These are phyloP conservation scores for Flaveria sonorensis DNA, from an alignment of 129 eudicot species.

Conservation along the genomic window DNA sequence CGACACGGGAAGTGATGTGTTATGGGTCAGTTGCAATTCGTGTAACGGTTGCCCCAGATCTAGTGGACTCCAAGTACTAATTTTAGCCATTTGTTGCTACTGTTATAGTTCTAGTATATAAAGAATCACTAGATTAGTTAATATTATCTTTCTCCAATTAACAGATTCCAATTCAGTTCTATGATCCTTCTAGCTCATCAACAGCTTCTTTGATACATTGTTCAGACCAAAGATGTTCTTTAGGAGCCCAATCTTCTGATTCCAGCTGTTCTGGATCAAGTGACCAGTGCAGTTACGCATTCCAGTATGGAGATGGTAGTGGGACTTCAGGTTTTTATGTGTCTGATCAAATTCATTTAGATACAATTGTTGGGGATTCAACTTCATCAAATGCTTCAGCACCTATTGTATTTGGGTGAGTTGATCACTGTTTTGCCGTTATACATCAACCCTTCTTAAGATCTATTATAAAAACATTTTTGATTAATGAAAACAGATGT, in stretches of 20 bases:
- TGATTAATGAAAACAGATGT: constrained; percentile 61
- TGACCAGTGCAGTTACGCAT: constrained; percentile 77
- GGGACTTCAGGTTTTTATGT: constrained; percentile 89
- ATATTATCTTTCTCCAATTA: background rate
- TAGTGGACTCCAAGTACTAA: constrained; percentile 85
- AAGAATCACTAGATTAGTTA: background rate
- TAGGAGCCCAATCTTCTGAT: constrained; percentile 71
- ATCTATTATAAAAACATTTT: background rate
- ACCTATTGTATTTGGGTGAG: constrained; percentile 82
- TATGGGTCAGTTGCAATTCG: constrained; percentile 83
- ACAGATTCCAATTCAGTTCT: constrained; percentile 76
- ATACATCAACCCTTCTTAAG: constrained; percentile 4
- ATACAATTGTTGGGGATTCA: constrained; percentile 67
- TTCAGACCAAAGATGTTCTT: constrained; percentile 76
- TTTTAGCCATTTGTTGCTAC: background rate
- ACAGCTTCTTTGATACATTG: constrained; percentile 63
- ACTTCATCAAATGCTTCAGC: constrained; percentile 64
- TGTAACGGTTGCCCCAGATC: constrained; percentile 86
- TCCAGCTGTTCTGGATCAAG: constrained; percentile 58
- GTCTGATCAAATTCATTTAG: constrained; percentile 66
- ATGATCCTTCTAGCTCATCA: constrained; percentile 76
- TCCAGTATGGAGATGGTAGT: constrained; percentile 97
- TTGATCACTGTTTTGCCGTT: constrained; percentile 8
- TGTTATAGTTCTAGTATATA: background rate
- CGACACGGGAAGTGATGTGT: constrained; percentile 92